These are phyloP conservation scores for Tothia fuscella DNA, from an alignment of 2,329 filamentous ascomycete species.

Conservation along the genomic window DNA sequence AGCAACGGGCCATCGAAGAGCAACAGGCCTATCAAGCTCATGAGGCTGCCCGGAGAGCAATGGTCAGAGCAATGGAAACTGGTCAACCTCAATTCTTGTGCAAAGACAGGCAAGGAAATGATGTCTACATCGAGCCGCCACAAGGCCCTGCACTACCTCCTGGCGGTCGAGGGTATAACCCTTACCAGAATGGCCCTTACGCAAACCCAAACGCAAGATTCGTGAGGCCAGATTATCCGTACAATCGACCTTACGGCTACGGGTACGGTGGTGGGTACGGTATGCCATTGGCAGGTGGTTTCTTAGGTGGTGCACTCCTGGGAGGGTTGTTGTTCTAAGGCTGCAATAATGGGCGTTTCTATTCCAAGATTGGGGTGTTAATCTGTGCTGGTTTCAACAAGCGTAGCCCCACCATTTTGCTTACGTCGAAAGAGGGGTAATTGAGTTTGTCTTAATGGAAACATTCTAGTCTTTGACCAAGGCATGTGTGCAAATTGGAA, in stretches of 20 bases:
- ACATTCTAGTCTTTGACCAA: too few species aligned
- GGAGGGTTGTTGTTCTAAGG: conserved; percentile 27
- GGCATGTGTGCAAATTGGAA: too few species aligned
- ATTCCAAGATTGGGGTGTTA: not conserved
- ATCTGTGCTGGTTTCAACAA: not conserved
- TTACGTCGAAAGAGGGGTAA: too few species aligned
- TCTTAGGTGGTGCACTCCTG: conserved; percentile 35
- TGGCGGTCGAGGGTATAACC: conserved; percentile 32
- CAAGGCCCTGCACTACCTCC: conserved; percentile 19
- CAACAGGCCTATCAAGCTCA: conserved; percentile 41
- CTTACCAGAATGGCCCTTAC: conserved; percentile 35
- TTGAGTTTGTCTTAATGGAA: too few species aligned
- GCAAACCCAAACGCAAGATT: conserved; percentile 36
- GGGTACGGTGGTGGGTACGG: conserved; percentile 36
- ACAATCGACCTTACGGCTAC: conserved; percentile 31
- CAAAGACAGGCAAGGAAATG: conserved; percentile 39
- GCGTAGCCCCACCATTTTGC: too few species aligned
- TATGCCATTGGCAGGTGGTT: conserved; percentile 33
- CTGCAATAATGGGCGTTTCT: not conserved
- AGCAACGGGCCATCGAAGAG: conserved; percentile 38
- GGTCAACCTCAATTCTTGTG: conserved; percentile 45
- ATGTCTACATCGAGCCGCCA: conserved; percentile 49
- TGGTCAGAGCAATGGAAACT: conserved; percentile 39
- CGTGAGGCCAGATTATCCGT: conserved; percentile 36
- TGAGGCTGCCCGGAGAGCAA: conserved; percentile 36